phyloP scores from a whole-genome alignment of 495 filamentous ascomycete species.

The Cairneyella variabilis region DNA sequence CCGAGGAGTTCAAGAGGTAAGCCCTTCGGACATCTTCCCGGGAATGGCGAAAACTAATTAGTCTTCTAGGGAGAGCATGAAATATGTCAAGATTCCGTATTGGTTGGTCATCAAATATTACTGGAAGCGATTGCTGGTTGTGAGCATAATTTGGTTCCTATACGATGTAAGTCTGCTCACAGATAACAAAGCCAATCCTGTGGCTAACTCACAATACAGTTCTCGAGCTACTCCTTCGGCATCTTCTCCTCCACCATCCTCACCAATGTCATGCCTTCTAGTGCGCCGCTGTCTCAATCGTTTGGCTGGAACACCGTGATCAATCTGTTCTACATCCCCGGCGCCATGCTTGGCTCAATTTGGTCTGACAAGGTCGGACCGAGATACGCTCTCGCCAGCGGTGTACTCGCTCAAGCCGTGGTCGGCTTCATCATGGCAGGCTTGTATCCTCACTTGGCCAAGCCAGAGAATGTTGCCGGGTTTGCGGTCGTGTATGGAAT shows the following conservation, averaged over 20 bases:
- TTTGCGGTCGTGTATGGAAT: conserved; percentile 78
- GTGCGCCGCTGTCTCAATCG: conserved; percentile 60
- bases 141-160: conserved; percentile 86
- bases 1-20: conserved; percentile 67
- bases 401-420: conserved; percentile 65
- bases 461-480: conserved; percentile 59
- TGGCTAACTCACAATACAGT: conserved; percentile 30
- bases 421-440: conserved; percentile 87
- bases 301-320: conserved; percentile 86
- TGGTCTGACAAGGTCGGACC: conserved; percentile 74
- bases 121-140: conserved; percentile 57
- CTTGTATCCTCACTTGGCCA: conserved; percentile 60
- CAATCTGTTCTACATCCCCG: conserved; percentile 84
- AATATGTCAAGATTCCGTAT: conserved; percentile 53
- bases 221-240: conserved; percentile 73
- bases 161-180: conserved; percentile 59
- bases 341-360: conserved; percentile 70
- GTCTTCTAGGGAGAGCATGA: conserved; percentile 37
- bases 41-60: conserved; percentile 11
- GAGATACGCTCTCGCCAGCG: conserved; percentile 61
- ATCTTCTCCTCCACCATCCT: conserved; percentile 75
- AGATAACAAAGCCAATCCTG: neutral
- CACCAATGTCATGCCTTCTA: conserved; percentile 53
- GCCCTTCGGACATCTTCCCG: neutral
- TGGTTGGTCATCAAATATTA: conserved; percentile 52